Base-by-base conservation (phyloP, 1,284 basidiomycete genomes). In the Apiotrichum montevideense region DNA sequence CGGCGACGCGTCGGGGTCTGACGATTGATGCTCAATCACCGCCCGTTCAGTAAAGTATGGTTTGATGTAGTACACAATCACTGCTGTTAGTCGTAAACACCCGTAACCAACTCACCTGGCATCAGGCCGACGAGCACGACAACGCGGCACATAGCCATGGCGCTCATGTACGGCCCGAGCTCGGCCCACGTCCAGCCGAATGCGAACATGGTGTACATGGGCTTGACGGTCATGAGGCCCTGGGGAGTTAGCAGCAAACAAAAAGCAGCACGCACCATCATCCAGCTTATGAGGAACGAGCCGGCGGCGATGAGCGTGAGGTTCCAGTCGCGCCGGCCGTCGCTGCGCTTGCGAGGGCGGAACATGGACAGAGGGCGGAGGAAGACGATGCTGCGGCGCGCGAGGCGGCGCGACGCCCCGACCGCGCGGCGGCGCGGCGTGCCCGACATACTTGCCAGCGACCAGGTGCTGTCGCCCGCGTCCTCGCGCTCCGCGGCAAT, bases 121-220 rank as follows among this genome's bases (percentile, higher is more conserved):
- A 91, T 74, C 33, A 88, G 60, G 4, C 84, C 57, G 1, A 85
- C 79, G 57, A 92, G 77, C 58, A 83, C 82, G 1, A 83, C 15
- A 1, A 86, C 85, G 6, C 88, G 80, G 2, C 79, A 73, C 15
- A 79, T 77, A n/a, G 85, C 84, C 13, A 85, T 68, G 6, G 83
- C 61, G 53, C 84, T 87, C 51, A 91, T 73, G 77, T 82, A 90
- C 62, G 90, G 90, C 7, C 88, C 89, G 11, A 88, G 73, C 86
- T 91, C 52, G 6, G 87, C 83, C 4, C 87, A 80, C n/a, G 77
- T 81, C 90, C 89, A 93, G 1, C 81, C 80, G 67, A 86, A 92
- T 2, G 75, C 79, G 6, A 80, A 80, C 8, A 83, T 79, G 5
- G 84, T 80, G 70, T 86, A 93, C 69, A 90, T 88, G 52, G 87